A percentile compares a stretch with the other conserved stretches of the same genome.
These are phyloP conservation scores for Boletus rubroflammeus DNA, from an alignment of 768 basidiomycete species.

Conservation along the genomic window DNA sequence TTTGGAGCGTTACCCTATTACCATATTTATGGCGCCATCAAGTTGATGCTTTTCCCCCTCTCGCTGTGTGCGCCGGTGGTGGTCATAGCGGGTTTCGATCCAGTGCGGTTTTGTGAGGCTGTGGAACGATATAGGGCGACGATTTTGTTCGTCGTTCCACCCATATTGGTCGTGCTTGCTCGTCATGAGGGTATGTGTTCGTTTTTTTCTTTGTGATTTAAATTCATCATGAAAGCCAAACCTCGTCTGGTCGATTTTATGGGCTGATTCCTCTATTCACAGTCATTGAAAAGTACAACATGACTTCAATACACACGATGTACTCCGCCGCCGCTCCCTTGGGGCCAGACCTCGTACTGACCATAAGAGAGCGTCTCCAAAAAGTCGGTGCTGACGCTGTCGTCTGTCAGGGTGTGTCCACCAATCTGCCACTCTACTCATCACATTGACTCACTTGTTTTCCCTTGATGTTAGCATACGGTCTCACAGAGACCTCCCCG, in stretches of 20 bases:
- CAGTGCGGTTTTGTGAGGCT: slow-evolving; percentile 57
- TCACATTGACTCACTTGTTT: background rate
- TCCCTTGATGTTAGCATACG: slow-evolving; percentile 49
- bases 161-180: slow-evolving; percentile 73
- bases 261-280: background rate
- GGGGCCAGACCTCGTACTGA: slow-evolving; percentile 54
- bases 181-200: slow-evolving; percentile 59
- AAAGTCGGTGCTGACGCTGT: slow-evolving; percentile 39
- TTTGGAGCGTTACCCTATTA: slow-evolving; percentile 64
- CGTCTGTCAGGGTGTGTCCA: slow-evolving; percentile 50
- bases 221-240: background rate
- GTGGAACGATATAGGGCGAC: slow-evolving; percentile 67
- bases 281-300: slow-evolving; percentile 66
- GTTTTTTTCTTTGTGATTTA: background rate
- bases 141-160: slow-evolving; percentile 64
- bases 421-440: no score
- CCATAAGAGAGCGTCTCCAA: slow-evolving; percentile 40
- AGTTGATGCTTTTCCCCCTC: slow-evolving; percentile 60
- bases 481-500: slow-evolving; percentile 82
- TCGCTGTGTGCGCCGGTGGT: slow-evolving; percentile 47
- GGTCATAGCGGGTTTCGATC: slow-evolving; percentile 70
- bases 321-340: slow-evolving; percentile 82
- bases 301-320: slow-evolving; percentile 54
- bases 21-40: slow-evolving; percentile 56
- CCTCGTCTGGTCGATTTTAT: background rate